Evolutionary conservation across 1,139 yeast species (phyloP).

Genomic region (Candida glucosophila): DNA sequence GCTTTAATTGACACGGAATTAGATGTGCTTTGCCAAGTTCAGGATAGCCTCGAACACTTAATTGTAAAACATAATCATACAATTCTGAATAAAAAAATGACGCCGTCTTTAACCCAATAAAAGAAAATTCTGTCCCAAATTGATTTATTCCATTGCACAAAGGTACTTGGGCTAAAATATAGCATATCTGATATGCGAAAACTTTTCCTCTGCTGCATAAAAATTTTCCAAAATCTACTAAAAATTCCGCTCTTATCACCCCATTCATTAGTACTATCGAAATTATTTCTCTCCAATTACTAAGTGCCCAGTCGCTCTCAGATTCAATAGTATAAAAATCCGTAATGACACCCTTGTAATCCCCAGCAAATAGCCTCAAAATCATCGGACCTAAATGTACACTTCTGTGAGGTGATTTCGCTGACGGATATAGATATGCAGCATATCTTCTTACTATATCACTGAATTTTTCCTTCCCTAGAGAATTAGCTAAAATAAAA

Average conservation of each 20-base stretch:
- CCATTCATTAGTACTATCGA: constrained; percentile 37
- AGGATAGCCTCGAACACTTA: constrained; percentile 12
- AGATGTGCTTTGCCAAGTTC: constrained; percentile 44
- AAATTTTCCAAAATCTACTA: constrained; percentile 48
- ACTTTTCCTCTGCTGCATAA: constrained; percentile 25
- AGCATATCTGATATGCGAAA: constrained; percentile 38
- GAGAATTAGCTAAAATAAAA: constrained; percentile 56
- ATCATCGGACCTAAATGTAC: constrained; percentile 52
- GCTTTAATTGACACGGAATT: constrained; percentile 46
- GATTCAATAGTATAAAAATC: constrained; percentile 33
- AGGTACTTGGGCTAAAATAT: constrained; percentile 40
- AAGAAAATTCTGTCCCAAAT: constrained; percentile 22
- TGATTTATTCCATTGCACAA: too few relatives aligned
- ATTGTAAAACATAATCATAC: constrained; percentile 50
- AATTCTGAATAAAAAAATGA: constrained; percentile 55
- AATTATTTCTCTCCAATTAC: constrained; percentile 45
- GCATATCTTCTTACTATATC: constrained; percentile 43
- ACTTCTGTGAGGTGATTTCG: constrained; percentile 33
- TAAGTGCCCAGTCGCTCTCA: constrained; percentile 42
- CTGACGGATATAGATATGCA: constrained; percentile 26
- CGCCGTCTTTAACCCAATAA: constrained; percentile 12
- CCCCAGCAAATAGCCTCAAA: constrained; percentile 61
- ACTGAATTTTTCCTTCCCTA: constrained; percentile 56
- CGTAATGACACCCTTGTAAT: constrained; percentile 43
- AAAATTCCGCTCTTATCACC: constrained; percentile 26